These are phyloP conservation scores for Stephanodiscus minutulus DNA, from an alignment of 108 stramenopile genomes.

Conservation along the genomic window DNA sequence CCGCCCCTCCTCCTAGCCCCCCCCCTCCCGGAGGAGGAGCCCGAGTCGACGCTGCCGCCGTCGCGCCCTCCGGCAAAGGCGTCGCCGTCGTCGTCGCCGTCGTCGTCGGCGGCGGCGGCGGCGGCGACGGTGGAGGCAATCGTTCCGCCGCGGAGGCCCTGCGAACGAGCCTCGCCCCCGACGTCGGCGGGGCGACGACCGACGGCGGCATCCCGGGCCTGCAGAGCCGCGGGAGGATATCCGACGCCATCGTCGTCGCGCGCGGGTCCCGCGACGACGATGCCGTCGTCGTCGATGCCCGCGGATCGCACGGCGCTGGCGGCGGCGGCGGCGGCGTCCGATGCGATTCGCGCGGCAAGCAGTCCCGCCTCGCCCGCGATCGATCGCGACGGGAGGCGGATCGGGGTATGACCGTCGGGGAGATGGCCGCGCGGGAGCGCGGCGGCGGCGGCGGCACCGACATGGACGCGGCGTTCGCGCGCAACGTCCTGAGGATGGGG, in stretches of 20 bases:
- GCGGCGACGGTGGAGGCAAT: conserved; percentile 32
- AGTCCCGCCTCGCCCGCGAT: conserved; percentile 29
- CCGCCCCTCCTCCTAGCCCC: conserved; percentile 8
- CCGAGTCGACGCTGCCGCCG: not conserved
- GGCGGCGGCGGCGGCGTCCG: conserved; percentile 9
- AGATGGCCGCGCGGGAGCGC: conserved; percentile 58
- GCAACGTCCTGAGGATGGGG: conserved; percentile 64
- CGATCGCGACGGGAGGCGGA: conserved; percentile 39
- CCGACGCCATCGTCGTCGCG: conserved; percentile 5
- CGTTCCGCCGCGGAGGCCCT: conserved; percentile 57
- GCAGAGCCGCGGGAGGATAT: conserved; percentile 36
- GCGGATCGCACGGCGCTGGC: not conserved
- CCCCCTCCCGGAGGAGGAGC: not conserved
- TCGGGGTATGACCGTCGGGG: conserved; percentile 57
- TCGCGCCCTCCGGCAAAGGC: conserved; percentile 3
- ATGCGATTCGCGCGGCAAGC: conserved; percentile 30
- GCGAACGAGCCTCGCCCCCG: conserved; percentile 33
- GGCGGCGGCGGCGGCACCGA: conserved; percentile 7
- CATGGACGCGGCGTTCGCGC: conserved; percentile 73
- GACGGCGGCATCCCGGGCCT: conserved; percentile 9
- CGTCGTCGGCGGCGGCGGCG: conserved; percentile 2
- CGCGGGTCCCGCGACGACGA: not conserved
- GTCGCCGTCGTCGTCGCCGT: not conserved
- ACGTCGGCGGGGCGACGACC: conserved; percentile 14
- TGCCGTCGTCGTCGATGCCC: conserved; percentile 3